phyloP scores from a whole-genome alignment of 805 yeast species.

The Metschnikowia lochheadii region DNA sequence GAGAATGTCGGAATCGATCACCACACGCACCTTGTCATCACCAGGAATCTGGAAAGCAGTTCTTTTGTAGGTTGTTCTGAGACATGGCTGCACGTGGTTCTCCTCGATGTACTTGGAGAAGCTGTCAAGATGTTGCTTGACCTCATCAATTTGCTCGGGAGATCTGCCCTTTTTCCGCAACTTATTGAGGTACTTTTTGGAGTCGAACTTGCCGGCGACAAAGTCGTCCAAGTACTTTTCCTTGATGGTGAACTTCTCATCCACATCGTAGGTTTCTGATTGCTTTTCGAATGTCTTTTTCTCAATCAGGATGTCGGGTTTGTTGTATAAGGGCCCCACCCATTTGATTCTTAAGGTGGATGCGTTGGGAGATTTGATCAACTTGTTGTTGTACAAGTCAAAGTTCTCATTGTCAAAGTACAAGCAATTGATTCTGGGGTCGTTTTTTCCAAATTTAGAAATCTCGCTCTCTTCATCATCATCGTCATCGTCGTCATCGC shows the following conservation, averaged over 20 bases:
- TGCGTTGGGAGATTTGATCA: constrained; percentile 62
- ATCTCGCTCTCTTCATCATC: constrained; percentile 28
- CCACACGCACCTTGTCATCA: constrained; percentile 85
- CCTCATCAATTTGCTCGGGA: constrained; percentile 47
- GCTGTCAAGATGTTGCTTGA: constrained; percentile 52
- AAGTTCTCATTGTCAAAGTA: constrained; percentile 84
- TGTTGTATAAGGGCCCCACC: constrained; percentile 77
- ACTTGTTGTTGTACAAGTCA: constrained; percentile 80
- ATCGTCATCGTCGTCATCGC: constrained; percentile 53
- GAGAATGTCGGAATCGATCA: constrained; percentile 82
- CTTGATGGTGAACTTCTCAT: constrained; percentile 65
- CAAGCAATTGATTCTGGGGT: constrained; percentile 76
- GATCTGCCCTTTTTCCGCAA: constrained; percentile 60
- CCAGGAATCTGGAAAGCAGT: constrained; percentile 98
- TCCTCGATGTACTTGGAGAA: constrained; percentile 61
- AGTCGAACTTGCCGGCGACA: constrained; percentile 47
- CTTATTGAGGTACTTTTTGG: constrained; percentile 53
- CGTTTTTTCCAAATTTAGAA: constrained; percentile 21
- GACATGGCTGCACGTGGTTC: constrained; percentile 72
- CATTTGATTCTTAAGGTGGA: constrained; percentile 84
- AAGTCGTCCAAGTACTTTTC: constrained; percentile 79
- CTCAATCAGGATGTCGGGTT: constrained; percentile 78
- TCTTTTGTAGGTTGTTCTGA: constrained; percentile 83
- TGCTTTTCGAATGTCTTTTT: constrained; percentile 64
- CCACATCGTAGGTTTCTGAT: constrained; percentile 50